Evolutionary conservation across 768 basidiomycete genomes (phyloP), one percentile per base, ranked within the genome.

Genomic region (Asterophora lycoperdoides): DNA sequence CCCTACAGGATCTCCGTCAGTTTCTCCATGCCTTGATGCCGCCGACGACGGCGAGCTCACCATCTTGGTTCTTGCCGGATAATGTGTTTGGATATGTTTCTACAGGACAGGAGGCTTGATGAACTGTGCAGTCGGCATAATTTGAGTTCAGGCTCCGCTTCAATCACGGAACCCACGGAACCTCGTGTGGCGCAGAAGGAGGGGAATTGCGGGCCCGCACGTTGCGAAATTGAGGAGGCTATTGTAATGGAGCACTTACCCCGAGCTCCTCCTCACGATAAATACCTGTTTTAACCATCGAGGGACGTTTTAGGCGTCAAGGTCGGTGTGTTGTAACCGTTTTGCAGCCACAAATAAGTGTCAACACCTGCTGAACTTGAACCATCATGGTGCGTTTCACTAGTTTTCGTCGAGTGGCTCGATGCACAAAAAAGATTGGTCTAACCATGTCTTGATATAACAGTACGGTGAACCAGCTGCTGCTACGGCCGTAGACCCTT

Each of bases 11-110:
- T 39, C 15, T 35, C n/a, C 10, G 44, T 58, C 47, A 60, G 42
- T 37, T 37, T 40, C 17, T 32, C 9, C 15, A 48, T 41, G 23
- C 39, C 44, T 59, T 41, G 56, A 53, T 61, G 56, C 58, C 60
- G 58, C 45, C 51, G 56, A 51, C 59, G 57, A 77, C 71, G 64
- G 62, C 70, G 76, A 72, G 73, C 86, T 84, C 78, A 89, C 87
- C 88, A 89, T 89, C 77, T 82, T 84, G 76, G 76, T 72, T 76
- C 73, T 80, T 80, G 75, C 75, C 73, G 74, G 69, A 68, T 66
- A 68, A 63, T 70, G 69, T 77, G 71, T 73, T 73, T 71, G 72
- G 68, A 65, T 63, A 60, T 69, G 73, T 76, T 71, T 70, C 62
- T 57, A 52, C 49, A 49, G 44, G 28, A 51, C 56, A 46, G 62